These are phyloP conservation scores for Aspergillus nomiae DNA, from an alignment of 2,329 filamentous ascomycete genomes.

Conservation along the genomic window DNA sequence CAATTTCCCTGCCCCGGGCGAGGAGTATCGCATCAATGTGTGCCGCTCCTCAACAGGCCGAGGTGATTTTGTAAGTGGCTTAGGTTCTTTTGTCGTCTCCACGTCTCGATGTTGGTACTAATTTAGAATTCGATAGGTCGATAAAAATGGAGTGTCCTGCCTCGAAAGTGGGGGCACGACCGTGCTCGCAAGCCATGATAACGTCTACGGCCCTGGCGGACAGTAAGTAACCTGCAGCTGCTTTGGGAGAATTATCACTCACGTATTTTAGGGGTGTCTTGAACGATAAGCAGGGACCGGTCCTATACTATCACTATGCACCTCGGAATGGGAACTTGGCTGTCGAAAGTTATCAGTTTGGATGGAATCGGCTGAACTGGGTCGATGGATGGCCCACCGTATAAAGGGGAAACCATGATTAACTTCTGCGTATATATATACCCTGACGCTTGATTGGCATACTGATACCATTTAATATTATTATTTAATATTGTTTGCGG, in stretches of 20 bases:
- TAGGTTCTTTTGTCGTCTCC: background rate
- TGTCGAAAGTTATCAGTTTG: slow-evolving; percentile 49
- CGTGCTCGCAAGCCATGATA: slow-evolving; percentile 61
- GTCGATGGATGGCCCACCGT: slow-evolving; percentile 48
- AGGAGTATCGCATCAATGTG: slow-evolving; percentile 66
- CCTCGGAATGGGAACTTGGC: slow-evolving; percentile 54
- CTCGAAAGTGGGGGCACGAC: slow-evolving; percentile 61
- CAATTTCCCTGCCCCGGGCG: slow-evolving; percentile 54
- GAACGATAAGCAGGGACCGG: slow-evolving; percentile 47
- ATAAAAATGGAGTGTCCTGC: slow-evolving; percentile 57
- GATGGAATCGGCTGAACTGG: slow-evolving; percentile 52
- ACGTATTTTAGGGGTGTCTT: slow-evolving; percentile 30
- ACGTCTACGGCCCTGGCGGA: slow-evolving; percentile 67
- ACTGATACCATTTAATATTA: background rate
- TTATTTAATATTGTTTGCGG: background rate
- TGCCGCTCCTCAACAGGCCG: slow-evolving; percentile 58
- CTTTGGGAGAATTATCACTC: background rate
- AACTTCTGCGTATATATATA: background rate
- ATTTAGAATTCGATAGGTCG: slow-evolving; percentile 37
- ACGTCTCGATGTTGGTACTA: background rate
- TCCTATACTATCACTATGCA: slow-evolving; percentile 67
- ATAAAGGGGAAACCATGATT: slow-evolving; percentile 8
- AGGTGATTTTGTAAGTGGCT: slow-evolving; percentile 53
- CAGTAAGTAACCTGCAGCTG: slow-evolving; percentile 52
- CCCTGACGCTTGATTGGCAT: background rate